Conservation (phyloP, 768 basidiomycete genomes). For the Boletus rubropictus region DNA sequence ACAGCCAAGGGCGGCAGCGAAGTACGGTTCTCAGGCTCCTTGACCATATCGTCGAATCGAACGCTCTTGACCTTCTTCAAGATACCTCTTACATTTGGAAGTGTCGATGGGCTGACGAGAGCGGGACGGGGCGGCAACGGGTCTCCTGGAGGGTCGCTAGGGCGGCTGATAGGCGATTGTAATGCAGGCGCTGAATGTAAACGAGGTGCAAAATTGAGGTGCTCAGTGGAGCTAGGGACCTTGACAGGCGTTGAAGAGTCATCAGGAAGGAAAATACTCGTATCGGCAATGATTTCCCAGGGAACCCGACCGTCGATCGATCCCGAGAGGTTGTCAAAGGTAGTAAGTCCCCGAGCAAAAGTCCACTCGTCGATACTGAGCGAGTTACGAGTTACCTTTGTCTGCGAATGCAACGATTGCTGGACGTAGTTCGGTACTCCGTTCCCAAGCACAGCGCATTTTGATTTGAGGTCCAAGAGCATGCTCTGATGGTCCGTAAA, state of each 20-base stretch:
- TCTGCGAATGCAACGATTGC: neutral
- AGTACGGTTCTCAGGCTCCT: slow-evolving; percentile 1
- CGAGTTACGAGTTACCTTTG: slow-evolving; percentile 2
- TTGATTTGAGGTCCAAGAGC: slow-evolving; percentile 32
- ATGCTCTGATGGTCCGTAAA: slow-evolving; percentile 33
- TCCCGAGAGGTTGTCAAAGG: slow-evolving; percentile 18
- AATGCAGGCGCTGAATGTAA: neutral
- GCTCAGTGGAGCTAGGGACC: neutral
- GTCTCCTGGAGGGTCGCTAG: slow-evolving; percentile 15
- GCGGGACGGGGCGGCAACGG: slow-evolving; percentile 21
- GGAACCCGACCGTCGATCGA: slow-evolving; percentile 2
- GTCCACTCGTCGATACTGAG: slow-evolving; percentile 34
- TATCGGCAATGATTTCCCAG: slow-evolving; percentile 1
- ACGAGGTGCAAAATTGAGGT: neutral
- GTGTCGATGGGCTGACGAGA: slow-evolving; percentile 24
- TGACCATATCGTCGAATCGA: slow-evolving; percentile 29
- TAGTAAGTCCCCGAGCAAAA: slow-evolving; percentile 29
- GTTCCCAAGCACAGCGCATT: slow-evolving; percentile 25
- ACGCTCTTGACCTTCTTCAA: slow-evolving; percentile 38
- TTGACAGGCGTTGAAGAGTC: slow-evolving; percentile 10
- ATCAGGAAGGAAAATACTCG: slow-evolving; percentile 11
- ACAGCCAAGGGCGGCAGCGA: slow-evolving; percentile 1
- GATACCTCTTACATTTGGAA: slow-evolving; percentile 32
- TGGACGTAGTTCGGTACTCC: slow-evolving; percentile 10
- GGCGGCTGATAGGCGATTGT: slow-evolving; percentile 5